Evolutionary conservation across 164 flowering plant genomes (phyloP).

Genomic region (Vitis riparia): DNA sequence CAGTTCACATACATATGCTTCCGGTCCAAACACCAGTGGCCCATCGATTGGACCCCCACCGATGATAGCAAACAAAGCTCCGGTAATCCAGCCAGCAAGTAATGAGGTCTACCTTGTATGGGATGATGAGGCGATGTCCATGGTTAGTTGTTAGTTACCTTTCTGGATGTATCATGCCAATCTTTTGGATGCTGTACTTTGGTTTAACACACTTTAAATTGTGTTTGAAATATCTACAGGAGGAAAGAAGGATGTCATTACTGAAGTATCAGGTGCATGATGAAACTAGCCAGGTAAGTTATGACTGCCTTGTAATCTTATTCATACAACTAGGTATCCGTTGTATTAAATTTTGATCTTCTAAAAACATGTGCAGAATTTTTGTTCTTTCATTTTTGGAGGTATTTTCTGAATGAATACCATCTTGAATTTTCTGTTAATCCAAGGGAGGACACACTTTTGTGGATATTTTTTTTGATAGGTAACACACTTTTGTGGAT

Average conservation of each 20-base stretch:
- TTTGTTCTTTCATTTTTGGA: slow-evolving; percentile 33
- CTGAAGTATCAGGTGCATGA: slow-evolving; percentile 99
- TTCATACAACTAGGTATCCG: slow-evolving; percentile 18
- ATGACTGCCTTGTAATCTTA: slow-evolving; percentile 30
- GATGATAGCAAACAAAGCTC: slow-evolving; percentile 87
- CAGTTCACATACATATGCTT: slow-evolving; percentile 85
- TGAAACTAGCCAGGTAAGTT: slow-evolving; percentile 99
- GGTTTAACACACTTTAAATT: not conserved
- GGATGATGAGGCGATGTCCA: slow-evolving; percentile 99
- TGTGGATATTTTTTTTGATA: too few species aligned
- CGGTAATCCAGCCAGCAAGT: slow-evolving; percentile 57
- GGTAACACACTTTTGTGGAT: slow-evolving; percentile 9
- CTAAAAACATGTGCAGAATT: slow-evolving; percentile 51
- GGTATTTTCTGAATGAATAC: slow-evolving; percentile 28
- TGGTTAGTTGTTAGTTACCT: slow-evolving; percentile 53
- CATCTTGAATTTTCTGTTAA: too few species aligned
- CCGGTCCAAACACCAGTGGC: slow-evolving; percentile 96
- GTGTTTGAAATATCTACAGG: slow-evolving; percentile 45
- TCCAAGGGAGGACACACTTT: not conserved
- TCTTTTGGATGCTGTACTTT: too few species aligned
- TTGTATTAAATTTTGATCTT: slow-evolving; percentile 22
- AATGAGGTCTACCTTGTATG: slow-evolving; percentile 96
- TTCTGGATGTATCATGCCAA: not conserved
- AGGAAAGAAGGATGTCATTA: slow-evolving; percentile 95
- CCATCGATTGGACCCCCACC: slow-evolving; percentile 98